Conservation (phyloP, 257 asterid species). For the Fraxinus quadrangulata region DNA sequence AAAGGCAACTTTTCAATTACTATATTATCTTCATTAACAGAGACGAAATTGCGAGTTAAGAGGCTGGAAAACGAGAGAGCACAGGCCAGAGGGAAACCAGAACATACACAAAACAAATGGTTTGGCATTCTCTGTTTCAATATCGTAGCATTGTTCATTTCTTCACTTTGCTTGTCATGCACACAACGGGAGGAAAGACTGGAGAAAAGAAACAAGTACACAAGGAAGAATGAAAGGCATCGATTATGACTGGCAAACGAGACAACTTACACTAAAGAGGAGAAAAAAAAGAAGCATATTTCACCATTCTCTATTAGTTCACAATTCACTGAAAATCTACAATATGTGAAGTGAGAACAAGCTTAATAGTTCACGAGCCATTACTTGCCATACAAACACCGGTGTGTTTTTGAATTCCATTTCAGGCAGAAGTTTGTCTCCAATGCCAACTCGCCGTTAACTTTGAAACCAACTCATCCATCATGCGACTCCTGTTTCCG, state of each 20-base stretch:
- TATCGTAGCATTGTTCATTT: not conserved
- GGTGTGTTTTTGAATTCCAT: not conserved
- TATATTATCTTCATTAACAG: too few species aligned
- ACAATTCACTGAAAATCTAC: not conserved
- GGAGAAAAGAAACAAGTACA: not conserved
- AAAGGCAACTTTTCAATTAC: too few species aligned
- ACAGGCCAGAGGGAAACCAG: too few species aligned
- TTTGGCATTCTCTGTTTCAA: too few species aligned
- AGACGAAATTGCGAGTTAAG: too few species aligned
- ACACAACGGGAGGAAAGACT: not conserved
- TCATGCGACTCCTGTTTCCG: slow-evolving; percentile 16
- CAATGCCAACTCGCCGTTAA: not conserved
- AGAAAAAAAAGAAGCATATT: not conserved
- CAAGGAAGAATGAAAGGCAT: not conserved
- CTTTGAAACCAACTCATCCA: not conserved
- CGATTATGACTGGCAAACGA: not conserved
- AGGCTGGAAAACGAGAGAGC: too few species aligned
- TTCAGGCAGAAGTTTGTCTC: not conserved
- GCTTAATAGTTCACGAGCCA: not conserved
- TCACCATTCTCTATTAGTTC: not conserved
- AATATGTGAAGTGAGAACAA: not conserved
- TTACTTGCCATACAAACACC: not conserved
- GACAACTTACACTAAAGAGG: not conserved
- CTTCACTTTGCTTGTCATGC: not conserved
- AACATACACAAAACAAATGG: too few species aligned